These are phyloP conservation scores for Fusarium kyushuense DNA, from an alignment of 2,329 filamentous ascomycete species.

Conservation along the genomic window DNA sequence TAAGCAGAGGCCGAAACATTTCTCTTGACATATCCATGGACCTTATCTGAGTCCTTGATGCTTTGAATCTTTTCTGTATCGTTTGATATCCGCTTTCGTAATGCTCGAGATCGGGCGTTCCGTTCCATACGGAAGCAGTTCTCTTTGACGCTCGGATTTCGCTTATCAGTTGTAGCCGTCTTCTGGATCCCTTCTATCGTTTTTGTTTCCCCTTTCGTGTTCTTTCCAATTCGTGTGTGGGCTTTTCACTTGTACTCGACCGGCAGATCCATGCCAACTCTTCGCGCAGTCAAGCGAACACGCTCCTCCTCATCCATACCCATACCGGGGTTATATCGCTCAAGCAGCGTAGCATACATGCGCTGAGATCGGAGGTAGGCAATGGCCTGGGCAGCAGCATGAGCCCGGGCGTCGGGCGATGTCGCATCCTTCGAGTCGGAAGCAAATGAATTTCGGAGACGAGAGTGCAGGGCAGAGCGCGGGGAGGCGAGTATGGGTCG, in stretches of 20 bases:
- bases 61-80: not conserved
- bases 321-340: slow-evolving; percentile 95
- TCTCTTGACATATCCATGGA: not conserved
- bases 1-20: not conserved
- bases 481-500: slow-evolving; percentile 67
- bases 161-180: not conserved
- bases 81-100: not conserved
- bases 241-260: slow-evolving; percentile 61
- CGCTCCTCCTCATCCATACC: slow-evolving; percentile 87
- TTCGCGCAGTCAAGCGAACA: slow-evolving; percentile 83
- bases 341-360: slow-evolving; percentile 81
- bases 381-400: slow-evolving; percentile 77
- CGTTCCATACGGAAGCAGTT: not conserved
- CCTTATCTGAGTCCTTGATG: not conserved
- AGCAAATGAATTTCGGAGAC: slow-evolving; percentile 50
- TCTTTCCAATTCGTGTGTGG: not conserved
- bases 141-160: not conserved
- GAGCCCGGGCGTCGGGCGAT: slow-evolving; percentile 46
- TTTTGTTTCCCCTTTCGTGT: not conserved
- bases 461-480: slow-evolving; percentile 65
- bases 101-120: not conserved
- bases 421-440: slow-evolving; percentile 67
- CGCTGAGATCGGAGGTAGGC: slow-evolving; percentile 88
- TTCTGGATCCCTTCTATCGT: not conserved
- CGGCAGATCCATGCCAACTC: slow-evolving; percentile 92